Evolutionary conservation across 2,329 filamentous ascomycete species (phyloP).

Genomic region (Penicillium rolfsii): DNA sequence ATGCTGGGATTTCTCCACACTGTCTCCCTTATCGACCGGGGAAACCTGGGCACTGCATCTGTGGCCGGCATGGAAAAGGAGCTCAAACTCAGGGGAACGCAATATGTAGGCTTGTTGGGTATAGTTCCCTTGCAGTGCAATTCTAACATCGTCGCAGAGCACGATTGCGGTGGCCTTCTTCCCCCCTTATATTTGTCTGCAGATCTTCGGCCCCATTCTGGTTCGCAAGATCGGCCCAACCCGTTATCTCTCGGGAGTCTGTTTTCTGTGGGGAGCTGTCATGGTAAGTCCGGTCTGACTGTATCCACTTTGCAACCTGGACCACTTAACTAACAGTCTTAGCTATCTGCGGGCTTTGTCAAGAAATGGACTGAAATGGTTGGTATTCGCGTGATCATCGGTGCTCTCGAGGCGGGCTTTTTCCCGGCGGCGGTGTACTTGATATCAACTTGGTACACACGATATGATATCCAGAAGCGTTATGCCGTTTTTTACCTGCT

Average conservation of each 20-base stretch:
- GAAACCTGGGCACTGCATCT: constrained; percentile 21
- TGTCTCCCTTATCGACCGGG: constrained; percentile 25
- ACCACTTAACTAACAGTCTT: neutral
- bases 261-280: constrained; percentile 16
- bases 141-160: constrained; percentile 9
- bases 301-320: neutral
- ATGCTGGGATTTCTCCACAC: constrained; percentile 25
- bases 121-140: neutral
- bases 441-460: constrained; percentile 40
- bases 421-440: constrained; percentile 11
- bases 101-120: constrained; percentile 17
- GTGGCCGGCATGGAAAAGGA: constrained; percentile 25
- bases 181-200: constrained; percentile 17
- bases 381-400: constrained; percentile 44
- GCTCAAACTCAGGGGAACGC: constrained; percentile 8
- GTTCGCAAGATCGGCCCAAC: constrained; percentile 17
- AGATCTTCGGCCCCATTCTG: constrained; percentile 14
- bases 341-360: constrained; percentile 36
- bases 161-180: constrained; percentile 25
- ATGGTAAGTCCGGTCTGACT: constrained; percentile 9
- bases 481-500: constrained; percentile 36
- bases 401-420: constrained; percentile 41
- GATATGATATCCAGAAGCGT: constrained; percentile 56
- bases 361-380: constrained; percentile 41
- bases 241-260: constrained; percentile 12